Percentiles rank a stretch among this genome's conserved stretches.
Conservation (phyloP, 768 basidiomycete genomes). For the Kondoa malvinella region DNA sequence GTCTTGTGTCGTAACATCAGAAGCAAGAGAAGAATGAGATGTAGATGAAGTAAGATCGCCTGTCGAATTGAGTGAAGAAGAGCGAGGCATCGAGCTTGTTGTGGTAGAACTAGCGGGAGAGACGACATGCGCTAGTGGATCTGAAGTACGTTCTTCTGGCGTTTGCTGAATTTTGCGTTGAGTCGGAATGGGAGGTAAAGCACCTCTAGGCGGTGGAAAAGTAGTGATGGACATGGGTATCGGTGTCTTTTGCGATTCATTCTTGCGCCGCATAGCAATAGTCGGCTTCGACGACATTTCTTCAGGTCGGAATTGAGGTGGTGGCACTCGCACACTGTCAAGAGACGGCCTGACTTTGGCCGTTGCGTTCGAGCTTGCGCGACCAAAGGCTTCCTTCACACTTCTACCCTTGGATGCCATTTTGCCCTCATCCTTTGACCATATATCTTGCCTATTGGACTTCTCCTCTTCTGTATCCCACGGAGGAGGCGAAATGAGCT, state of each 20-base stretch:
- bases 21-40: not conserved
- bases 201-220: not conserved
- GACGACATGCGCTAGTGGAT: not conserved
- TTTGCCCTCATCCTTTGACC: not conserved
- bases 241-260: not conserved
- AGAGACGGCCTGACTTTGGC: not conserved
- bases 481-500: constrained; percentile 16
- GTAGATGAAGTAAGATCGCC: not conserved
- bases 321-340: not conserved
- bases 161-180: not conserved
- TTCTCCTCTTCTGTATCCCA: constrained; percentile 7
- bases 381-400: not conserved
- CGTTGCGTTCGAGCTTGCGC: not conserved
- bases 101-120: not conserved
- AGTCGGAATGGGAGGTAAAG: not conserved
- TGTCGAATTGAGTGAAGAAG: not conserved
- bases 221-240: not conserved
- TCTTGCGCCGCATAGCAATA: not conserved
- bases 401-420: not conserved
- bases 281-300: not conserved
- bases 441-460: not conserved
- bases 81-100: not conserved
- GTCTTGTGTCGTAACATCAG: not conserved
- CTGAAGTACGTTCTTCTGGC: not conserved
- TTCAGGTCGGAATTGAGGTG: not conserved